Evolutionary conservation across 257 asterid species (phyloP).

Genomic region (Penstemon barbatus): DNA sequence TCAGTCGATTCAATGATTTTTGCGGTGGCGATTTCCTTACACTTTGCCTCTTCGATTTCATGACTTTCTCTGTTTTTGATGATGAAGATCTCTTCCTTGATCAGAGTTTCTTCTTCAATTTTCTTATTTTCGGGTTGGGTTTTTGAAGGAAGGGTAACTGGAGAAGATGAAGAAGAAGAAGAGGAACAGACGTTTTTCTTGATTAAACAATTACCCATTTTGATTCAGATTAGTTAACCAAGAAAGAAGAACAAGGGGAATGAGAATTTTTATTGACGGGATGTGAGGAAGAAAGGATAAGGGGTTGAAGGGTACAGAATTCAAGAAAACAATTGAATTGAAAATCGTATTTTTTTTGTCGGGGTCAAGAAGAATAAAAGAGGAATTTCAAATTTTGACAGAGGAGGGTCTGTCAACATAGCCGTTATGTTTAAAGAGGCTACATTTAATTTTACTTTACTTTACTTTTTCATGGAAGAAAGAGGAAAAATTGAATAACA

Average conservation of each 20-base stretch:
- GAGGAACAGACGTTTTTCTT: slow-evolving; percentile 62
- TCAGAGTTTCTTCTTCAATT: slow-evolving; percentile 36
- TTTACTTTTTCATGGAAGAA: neutral
- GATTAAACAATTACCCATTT: slow-evolving; percentile 93
- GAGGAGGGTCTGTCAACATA: slow-evolving; percentile 41
- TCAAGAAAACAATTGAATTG: slow-evolving; percentile 54
- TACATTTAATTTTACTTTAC: neutral
- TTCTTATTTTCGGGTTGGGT: slow-evolving; percentile 40
- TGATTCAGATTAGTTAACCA: slow-evolving; percentile 6
- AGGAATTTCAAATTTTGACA: slow-evolving; percentile 57
- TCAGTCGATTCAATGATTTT: too few species aligned
- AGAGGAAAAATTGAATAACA: slow-evolving; percentile 29
- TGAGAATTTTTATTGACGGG: slow-evolving; percentile 20
- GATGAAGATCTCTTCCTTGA: slow-evolving; percentile 72
- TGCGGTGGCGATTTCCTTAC: slow-evolving; percentile 13
- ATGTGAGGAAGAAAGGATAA: slow-evolving; percentile 17
- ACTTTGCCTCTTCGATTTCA: slow-evolving; percentile 62
- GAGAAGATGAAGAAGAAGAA: slow-evolving; percentile 35
- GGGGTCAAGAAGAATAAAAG: slow-evolving; percentile 35
- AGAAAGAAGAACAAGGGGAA: slow-evolving; percentile 6
- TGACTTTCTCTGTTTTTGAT: slow-evolving; percentile 79
- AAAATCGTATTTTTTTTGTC: slow-evolving; percentile 40
- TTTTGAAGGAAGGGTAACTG: slow-evolving; percentile 30
- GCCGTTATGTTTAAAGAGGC: slow-evolving; percentile 49
- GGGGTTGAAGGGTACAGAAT: slow-evolving; percentile 37